Percentiles rank a stretch among this genome's conserved stretches.
These are phyloP conservation scores for Wickerhamiella alocasiicola DNA, from an alignment of 805 yeast genomes.

Conservation along the genomic window DNA sequence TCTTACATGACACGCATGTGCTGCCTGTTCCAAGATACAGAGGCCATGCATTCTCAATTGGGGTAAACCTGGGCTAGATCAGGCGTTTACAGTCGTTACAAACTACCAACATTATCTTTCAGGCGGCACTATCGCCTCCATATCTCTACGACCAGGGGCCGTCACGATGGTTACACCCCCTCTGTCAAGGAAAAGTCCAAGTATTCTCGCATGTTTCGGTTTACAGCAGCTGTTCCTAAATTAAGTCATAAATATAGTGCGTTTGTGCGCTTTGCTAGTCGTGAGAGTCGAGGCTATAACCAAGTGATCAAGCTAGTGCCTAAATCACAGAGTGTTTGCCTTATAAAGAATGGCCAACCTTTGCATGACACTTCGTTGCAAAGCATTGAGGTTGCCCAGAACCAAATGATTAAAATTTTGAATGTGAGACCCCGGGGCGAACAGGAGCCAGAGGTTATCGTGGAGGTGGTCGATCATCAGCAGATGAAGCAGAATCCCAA, in stretches of 20 bases:
- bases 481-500: background rate
- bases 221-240: too few species aligned
- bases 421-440: constrained; percentile 8
- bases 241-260: background rate
- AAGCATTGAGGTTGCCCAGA: constrained; percentile 4
- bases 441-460: constrained; percentile 20
- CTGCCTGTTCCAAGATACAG: too few species aligned
- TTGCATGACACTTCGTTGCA: constrained; percentile 12
- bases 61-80: too few species aligned
- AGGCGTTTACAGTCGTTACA: too few species aligned
- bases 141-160: too few species aligned
- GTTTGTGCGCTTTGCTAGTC: background rate
- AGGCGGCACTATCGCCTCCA: too few species aligned
- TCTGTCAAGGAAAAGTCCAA: too few species aligned
- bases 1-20: too few species aligned
- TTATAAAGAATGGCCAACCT: background rate
- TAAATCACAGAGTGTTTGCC: background rate
- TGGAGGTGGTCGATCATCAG: constrained; percentile 17
- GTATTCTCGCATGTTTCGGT: background rate
- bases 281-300: background rate
- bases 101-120: too few species aligned
- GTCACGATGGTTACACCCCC: too few species aligned
- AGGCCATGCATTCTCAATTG: too few species aligned
- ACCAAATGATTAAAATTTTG: constrained; percentile 18
- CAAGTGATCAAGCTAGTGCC: constrained; percentile 5